These are phyloP conservation scores for Coelastrella sp. DNA, from an alignment of 139 green algal species.

Conservation along the genomic window DNA sequence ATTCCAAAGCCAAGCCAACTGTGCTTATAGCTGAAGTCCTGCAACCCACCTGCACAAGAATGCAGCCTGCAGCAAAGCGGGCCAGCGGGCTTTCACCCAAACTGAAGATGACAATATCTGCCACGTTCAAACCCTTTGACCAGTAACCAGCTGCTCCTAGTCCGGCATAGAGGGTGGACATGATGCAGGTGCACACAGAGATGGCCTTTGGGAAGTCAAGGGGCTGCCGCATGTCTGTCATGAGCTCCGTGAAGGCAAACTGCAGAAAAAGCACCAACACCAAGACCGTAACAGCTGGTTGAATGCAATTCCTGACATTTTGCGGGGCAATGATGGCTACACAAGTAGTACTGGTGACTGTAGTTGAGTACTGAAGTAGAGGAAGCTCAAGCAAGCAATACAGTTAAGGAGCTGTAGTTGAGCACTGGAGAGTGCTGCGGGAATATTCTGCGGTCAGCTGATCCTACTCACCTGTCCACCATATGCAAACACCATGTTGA, in stretches of 20 bases:
- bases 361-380: too few relatives aligned
- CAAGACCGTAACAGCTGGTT: too few relatives aligned
- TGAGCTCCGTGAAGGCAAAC: conserved; percentile 64
- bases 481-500: conserved; percentile 55
- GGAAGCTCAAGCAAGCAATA: too few relatives aligned
- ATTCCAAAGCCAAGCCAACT: not conserved
- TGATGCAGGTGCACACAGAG: conserved; percentile 55
- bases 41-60: conserved; percentile 60
- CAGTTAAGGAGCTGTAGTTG: too few relatives aligned
- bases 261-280: too few relatives aligned
- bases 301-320: too few relatives aligned
- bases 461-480: conserved; percentile 12
- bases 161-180: conserved; percentile 57
- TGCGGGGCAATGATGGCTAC: too few relatives aligned
- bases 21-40: not conserved
- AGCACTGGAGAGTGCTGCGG: too few relatives aligned
- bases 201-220: conserved; percentile 53
- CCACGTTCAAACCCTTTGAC: conserved; percentile 51
- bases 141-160: conserved; percentile 66
- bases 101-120: conserved; percentile 66
- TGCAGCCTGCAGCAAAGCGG: conserved; percentile 53
- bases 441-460: too few relatives aligned
- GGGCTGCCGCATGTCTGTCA: conserved; percentile 52
- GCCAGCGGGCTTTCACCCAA: conserved; percentile 38
- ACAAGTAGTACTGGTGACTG: too few relatives aligned